A percentile compares a stretch with the other conserved stretches of the same genome.
Evolutionary conservation across 768 basidiomycete genomes (phyloP).

Genomic region (Vishniacozyma victoriae): DNA sequence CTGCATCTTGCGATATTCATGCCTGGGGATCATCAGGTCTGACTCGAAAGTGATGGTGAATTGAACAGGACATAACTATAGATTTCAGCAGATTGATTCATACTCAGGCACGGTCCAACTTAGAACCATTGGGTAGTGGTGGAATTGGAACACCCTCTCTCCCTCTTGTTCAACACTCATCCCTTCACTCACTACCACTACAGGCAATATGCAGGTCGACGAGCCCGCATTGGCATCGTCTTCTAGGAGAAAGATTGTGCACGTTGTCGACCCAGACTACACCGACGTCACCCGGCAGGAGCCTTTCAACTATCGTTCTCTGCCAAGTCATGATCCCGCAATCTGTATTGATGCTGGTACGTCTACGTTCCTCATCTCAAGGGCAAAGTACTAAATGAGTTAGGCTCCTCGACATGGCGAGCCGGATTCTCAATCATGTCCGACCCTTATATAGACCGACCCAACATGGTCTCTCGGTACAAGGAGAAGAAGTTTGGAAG

Average conservation of each 20-base stretch:
- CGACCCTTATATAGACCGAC: constrained; percentile 57
- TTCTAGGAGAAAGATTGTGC: constrained; percentile 7
- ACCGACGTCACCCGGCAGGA: constrained; percentile 17
- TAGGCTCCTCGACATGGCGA: constrained; percentile 66
- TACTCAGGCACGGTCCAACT: too few relatives aligned
- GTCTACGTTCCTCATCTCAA: not conserved
- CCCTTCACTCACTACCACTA: too few relatives aligned
- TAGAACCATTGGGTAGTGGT: too few relatives aligned
- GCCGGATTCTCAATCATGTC: constrained; percentile 71
- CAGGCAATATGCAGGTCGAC: too few relatives aligned
- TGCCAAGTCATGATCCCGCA: constrained; percentile 20
- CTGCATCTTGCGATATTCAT: too few relatives aligned
- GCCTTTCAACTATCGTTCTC: constrained; percentile 19
- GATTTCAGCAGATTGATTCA: too few relatives aligned
- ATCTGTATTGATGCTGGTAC: constrained; percentile 43
- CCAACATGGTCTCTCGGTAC: constrained; percentile 74
- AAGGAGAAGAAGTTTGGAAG: constrained; percentile 81
- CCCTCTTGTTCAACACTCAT: too few relatives aligned
- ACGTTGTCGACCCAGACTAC: constrained; percentile 20
- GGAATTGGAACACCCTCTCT: too few relatives aligned
- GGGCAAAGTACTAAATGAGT: not conserved
- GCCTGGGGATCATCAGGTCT: too few relatives aligned
- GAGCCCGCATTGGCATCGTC: too few relatives aligned
- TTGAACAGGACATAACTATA: too few relatives aligned
- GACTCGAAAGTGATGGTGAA: too few relatives aligned